Evolutionary conservation across 2,329 filamentous ascomycete genomes (phyloP).

Genomic region (Pseudocercospora ulei): DNA sequence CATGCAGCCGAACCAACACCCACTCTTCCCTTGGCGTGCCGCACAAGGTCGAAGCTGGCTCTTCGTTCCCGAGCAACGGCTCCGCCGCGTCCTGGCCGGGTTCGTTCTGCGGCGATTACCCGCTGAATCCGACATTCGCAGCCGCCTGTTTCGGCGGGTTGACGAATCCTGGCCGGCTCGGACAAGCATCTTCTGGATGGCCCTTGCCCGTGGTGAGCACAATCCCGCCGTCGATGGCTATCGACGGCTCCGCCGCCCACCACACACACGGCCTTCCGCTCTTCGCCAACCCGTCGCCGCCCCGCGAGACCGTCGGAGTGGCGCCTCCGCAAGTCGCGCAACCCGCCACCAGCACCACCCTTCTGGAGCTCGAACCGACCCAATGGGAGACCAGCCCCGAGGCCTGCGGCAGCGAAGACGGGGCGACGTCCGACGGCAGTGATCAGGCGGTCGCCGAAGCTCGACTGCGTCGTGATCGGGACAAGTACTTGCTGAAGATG

Average conservation of each 20-base stretch:
- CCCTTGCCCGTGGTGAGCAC: not conserved
- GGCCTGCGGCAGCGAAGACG: conserved; percentile 6
- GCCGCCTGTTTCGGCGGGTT: conserved; percentile 3
- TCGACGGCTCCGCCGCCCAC: not conserved
- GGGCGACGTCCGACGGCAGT: conserved; percentile 13
- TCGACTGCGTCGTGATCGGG: conserved; percentile 21
- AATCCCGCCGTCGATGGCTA: not conserved
- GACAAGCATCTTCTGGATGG: not conserved
- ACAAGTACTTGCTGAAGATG: conserved; percentile 43
- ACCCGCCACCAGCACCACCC: not conserved
- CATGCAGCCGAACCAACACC: not conserved
- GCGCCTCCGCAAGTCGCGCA: not conserved
- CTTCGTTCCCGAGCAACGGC: not conserved
- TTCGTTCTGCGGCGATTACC: not conserved
- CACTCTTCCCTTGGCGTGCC: not conserved
- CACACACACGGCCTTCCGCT: conserved; percentile 1
- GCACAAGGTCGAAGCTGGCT: not conserved
- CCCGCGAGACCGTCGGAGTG: not conserved
- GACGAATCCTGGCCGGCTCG: not conserved
- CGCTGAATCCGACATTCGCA: not conserved
- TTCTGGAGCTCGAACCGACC: conserved; percentile 7
- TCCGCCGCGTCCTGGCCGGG: not conserved
- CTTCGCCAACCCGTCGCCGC: not conserved
- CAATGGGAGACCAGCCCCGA: conserved; percentile 7
- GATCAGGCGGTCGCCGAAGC: conserved; percentile 20